Evolutionary conservation across 1,284 basidiomycete species (phyloP), one percentile per base, ranked within the genome.

Genomic region (Microbotryum silenes-acaulis): DNA sequence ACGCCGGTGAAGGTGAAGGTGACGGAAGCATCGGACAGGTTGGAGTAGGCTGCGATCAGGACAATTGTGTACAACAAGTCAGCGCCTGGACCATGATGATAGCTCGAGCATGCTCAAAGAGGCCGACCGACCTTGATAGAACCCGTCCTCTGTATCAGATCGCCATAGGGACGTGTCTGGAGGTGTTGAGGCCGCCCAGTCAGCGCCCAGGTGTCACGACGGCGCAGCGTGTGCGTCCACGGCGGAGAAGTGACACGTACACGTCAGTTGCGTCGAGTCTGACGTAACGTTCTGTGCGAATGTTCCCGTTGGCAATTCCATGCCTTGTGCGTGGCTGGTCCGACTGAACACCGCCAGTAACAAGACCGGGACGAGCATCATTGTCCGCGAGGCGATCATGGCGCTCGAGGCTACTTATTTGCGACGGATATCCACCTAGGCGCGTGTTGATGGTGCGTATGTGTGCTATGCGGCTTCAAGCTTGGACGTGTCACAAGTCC

Each of bases 1-100:
- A 68, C 67, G 9, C 67, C 67, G 44, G 54, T 53, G 48, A 66
- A 68, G 14, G 56, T 51, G 57, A 68, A 68, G n/a, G 65, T 66
- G 27, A 64, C 67, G 46, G 56, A 48, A 2, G 67, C 67, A 20
- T 62, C 58, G 1, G 60, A 51, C 0, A 29, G 50, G 49, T 68
- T 68, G 51, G 62, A 66, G 53, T 68, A 68, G 37, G 65, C 65
- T 64, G 49, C 18, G 14, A 44, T 3, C 6, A 37, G 2, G n/a
- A 46, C n/a, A 44, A 4, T 23, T 4, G 45, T 56, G 23, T 33
- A 45, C 48, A 48, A 21, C 18, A 31, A 20, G 20, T n/a, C 8
- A 7, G 21, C 9, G 3, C n/a, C 33, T n/a, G n/a, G 20, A 8
- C 6, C 46, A 33, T 10, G 10, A 52, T 18, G 20, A 64, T 56